phyloP scores from a whole-genome alignment of 345 rosid genomes.

The Gossypium sturtianum region DNA sequence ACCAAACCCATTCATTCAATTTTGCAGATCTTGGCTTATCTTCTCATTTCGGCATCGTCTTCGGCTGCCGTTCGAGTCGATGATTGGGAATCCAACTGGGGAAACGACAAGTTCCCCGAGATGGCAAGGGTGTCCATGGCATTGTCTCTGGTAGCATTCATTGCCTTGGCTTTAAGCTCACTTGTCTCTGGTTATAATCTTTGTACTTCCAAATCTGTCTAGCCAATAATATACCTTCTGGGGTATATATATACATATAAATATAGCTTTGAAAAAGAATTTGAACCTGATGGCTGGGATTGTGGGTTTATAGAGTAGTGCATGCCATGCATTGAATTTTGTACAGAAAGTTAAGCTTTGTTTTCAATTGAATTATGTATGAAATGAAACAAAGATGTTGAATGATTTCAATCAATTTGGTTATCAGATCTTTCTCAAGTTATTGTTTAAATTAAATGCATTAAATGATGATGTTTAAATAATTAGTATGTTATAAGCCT shows the following conservation, averaged over 20 bases:
- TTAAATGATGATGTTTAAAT: too few species aligned
- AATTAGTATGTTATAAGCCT: too few species aligned
- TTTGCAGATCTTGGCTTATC: constrained; percentile 67
- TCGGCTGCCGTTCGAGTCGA: constrained; percentile 76
- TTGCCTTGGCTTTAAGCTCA: constrained; percentile 65
- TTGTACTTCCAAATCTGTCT: constrained; percentile 39
- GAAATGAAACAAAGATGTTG: too few species aligned
- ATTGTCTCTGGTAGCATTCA: constrained; percentile 57
- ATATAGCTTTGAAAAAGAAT: not conserved
- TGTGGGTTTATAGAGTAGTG: not conserved
- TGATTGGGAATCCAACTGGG: constrained; percentile 86
- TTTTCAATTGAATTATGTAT: not conserved
- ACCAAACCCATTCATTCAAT: not conserved
- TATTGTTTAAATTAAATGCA: too few species aligned
- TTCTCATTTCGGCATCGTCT: constrained; percentile 78
- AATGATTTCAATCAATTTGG: too few species aligned
- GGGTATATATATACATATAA: not conserved
- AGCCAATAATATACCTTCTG: constrained; percentile 2
- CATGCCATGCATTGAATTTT: not conserved
- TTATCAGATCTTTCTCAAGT: too few species aligned
- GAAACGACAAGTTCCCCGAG: constrained; percentile 67
- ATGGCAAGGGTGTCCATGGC: constrained; percentile 73
- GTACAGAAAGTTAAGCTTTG: not conserved
- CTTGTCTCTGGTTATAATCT: constrained; percentile 63
- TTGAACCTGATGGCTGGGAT: not conserved